Conservation (phyloP, 768 basidiomycete species). For the Lactarius hatsudake region DNA sequence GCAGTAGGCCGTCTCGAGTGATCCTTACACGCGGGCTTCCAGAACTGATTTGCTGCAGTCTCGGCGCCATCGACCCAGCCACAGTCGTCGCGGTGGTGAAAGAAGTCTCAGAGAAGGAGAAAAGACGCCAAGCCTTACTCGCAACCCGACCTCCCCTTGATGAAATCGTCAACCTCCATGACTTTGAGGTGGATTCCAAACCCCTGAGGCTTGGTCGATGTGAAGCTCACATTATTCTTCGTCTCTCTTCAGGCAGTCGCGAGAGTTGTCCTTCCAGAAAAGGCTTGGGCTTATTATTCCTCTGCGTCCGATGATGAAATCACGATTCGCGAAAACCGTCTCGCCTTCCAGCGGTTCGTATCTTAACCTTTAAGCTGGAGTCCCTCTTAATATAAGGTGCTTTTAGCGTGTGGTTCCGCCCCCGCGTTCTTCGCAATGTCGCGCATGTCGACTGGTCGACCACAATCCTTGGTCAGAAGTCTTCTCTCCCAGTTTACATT, state of each 20-base stretch:
- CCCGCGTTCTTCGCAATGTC: constrained; percentile 65
- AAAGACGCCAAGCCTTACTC: constrained; percentile 60
- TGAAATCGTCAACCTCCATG: constrained; percentile 86
- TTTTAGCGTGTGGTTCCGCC: constrained; percentile 35
- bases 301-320: constrained; percentile 97
- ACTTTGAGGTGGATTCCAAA: constrained; percentile 70
- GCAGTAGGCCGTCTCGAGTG: constrained; percentile 39
- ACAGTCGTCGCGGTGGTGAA: constrained; percentile 64
- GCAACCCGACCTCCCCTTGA: constrained; percentile 65
- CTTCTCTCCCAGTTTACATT: constrained; percentile 79
- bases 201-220: not conserved
- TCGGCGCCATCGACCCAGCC: constrained; percentile 68
- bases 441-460: constrained; percentile 82
- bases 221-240: not conserved
- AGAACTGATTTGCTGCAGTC: constrained; percentile 30
- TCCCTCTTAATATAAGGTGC: too few species aligned
- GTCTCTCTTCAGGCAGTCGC: constrained; percentile 63
- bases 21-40: not conserved
- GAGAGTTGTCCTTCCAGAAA: constrained; percentile 72
- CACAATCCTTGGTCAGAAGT: constrained; percentile 70
- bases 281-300: constrained; percentile 95
- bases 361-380: not conserved
- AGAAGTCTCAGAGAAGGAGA: constrained; percentile 66
- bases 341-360: constrained; percentile 80
- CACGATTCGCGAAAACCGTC: constrained; percentile 83